A percentile compares a stretch with the other conserved stretches of the same genome.
These are phyloP conservation scores for Magnusiomyces suaveolens DNA, from an alignment of 1,139 yeast species.

Conservation along the genomic window DNA sequence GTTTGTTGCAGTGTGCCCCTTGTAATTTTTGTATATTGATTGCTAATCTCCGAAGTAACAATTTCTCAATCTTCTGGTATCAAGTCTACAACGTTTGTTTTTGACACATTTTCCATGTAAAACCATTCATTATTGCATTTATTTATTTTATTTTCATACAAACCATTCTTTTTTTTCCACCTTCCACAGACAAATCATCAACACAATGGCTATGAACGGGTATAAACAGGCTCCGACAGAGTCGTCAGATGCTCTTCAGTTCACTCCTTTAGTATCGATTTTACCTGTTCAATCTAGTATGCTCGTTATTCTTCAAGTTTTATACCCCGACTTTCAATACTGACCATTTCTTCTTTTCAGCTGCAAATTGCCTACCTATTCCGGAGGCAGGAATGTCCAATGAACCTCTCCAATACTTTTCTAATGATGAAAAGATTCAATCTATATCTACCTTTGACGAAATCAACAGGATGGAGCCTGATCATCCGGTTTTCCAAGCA, in stretches of 20 bases:
- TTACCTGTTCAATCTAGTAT: slow-evolving; percentile 15
- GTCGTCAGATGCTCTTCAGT: slow-evolving; percentile 14
- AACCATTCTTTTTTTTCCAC: neutral
- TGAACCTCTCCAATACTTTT: slow-evolving; percentile 2
- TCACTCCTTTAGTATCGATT: slow-evolving; percentile 15
- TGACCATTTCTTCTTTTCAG: neutral
- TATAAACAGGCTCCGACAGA: slow-evolving; percentile 11
- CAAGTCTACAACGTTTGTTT: too few species aligned
- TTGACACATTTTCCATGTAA: too few species aligned
- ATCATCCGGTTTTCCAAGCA: neutral
- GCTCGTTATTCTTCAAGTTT: neutral
- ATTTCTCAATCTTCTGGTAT: too few species aligned
- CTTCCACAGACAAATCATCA: too few species aligned
- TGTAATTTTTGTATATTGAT: too few species aligned
- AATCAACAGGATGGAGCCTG: slow-evolving; percentile 6
- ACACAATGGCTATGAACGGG: neutral
- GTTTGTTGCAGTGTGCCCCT: too few species aligned
- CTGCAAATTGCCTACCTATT: neutral
- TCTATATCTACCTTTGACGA: neutral
- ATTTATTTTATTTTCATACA: too few species aligned
- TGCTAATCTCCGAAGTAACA: too few species aligned
- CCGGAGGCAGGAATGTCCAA: slow-evolving; percentile 4
- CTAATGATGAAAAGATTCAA: neutral
- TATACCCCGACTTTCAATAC: neutral
- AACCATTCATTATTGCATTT: too few species aligned